Evolutionary conservation across 2,329 filamentous ascomycete genomes (phyloP).

Genomic region (Pseudohalonectria lignicola): DNA sequence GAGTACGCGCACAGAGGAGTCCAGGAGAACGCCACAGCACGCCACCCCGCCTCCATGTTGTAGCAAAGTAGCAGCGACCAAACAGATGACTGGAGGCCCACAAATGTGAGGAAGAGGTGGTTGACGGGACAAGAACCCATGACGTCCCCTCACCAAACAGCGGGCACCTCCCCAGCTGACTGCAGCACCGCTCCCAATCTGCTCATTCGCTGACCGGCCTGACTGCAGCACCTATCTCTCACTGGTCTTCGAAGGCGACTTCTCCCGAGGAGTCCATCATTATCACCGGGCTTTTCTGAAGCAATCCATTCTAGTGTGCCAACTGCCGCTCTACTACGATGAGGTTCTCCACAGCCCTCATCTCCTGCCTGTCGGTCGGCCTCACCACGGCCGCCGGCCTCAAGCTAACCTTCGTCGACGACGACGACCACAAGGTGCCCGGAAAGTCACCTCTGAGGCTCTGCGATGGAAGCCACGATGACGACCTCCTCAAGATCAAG

Average conservation of each 20-base stretch:
- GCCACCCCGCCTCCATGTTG: neutral
- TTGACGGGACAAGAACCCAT: too few species aligned
- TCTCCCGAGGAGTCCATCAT: too few species aligned
- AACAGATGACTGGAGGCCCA: neutral
- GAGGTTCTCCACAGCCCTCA: conserved; percentile 28
- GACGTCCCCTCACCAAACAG: neutral
- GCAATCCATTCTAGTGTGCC: too few species aligned
- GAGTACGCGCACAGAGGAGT: too few species aligned
- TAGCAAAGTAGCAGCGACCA: neutral
- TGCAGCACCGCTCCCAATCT: too few species aligned
- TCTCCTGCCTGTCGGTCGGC: conserved; percentile 34
- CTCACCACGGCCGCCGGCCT: conserved; percentile 32
- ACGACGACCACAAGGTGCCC: conserved; percentile 54
- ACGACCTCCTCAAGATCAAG: conserved; percentile 66
- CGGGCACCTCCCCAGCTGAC: too few species aligned
- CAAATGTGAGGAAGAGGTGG: neutral
- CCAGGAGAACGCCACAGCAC: too few species aligned
- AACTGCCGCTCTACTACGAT: conserved; percentile 18
- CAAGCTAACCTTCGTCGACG: conserved; percentile 35
- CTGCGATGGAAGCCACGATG: conserved; percentile 54
- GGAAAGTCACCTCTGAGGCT: conserved; percentile 79
- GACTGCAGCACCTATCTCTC: too few species aligned
- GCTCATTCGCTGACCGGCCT: neutral
- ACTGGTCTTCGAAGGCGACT: too few species aligned
- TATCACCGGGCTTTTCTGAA: too few species aligned